These are phyloP conservation scores for Cotoneaster glaucophyllus DNA, from an alignment of 306 rosid species.

Conservation along the genomic window DNA sequence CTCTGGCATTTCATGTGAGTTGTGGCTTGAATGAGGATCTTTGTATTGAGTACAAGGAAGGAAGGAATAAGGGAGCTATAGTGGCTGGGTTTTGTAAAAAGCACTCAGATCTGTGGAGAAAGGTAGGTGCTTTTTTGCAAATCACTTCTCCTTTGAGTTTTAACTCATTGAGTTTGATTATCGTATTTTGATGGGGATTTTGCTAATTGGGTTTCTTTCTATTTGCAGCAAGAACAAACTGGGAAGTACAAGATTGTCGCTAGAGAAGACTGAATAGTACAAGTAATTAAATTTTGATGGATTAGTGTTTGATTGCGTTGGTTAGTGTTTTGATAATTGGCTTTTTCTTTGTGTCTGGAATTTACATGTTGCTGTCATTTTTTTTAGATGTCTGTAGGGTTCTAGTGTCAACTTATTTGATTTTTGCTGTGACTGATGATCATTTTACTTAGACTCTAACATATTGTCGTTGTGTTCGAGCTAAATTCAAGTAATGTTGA, in stretches of 20 bases:
- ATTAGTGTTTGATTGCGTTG: no score
- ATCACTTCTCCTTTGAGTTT: not conserved
- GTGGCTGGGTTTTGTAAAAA: conserved; percentile 78
- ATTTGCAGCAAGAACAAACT: conserved; percentile 74
- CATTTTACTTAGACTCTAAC: not conserved
- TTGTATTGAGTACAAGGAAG: conserved; percentile 59
- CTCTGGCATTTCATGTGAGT: conserved; percentile 58
- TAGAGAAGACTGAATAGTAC: conserved; percentile 30
- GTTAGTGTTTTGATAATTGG: no score
- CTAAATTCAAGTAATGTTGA: no score
- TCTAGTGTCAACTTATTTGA: not conserved
- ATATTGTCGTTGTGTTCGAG: not conserved
- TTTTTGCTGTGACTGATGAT: not conserved
- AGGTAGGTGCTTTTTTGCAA: conserved; percentile 31
- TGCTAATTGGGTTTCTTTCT: conserved; percentile 9
- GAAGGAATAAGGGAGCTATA: conserved; percentile 48
- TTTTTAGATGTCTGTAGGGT: not conserved
- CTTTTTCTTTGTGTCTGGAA: not conserved
- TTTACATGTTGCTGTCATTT: not conserved
- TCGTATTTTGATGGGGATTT: not conserved
- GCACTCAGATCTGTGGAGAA: conserved; percentile 59
- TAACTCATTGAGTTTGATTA: not conserved
- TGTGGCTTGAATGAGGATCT: conserved; percentile 70
- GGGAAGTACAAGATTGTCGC: conserved; percentile 92
- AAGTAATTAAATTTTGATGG: not conserved